Evolutionary conservation across 2,329 filamentous ascomycete species (phyloP).

Genomic region (Ophioceras dolichostomum): DNA sequence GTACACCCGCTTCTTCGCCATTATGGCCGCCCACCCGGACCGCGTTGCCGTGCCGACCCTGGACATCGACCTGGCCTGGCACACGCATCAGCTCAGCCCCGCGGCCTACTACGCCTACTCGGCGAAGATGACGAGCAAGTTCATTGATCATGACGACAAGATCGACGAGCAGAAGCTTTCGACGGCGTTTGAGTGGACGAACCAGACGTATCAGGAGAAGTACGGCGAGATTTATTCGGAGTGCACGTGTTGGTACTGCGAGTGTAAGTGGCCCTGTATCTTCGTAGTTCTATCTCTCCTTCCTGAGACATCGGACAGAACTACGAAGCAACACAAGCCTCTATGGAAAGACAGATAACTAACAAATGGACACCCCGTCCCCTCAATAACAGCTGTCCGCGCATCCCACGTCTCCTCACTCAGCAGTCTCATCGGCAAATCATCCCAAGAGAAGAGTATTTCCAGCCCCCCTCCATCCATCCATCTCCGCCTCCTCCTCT

Average conservation of each 20-base stretch:
- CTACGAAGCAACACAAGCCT: no score
- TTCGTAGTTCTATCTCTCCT: conserved; percentile 1
- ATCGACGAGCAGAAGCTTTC: conserved; percentile 56
- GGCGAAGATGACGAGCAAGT: conserved; percentile 31
- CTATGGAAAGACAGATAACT: no score
- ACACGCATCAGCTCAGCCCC: conserved; percentile 66
- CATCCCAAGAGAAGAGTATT: conserved; percentile 29
- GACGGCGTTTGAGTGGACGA: conserved; percentile 59
- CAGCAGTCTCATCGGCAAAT: conserved; percentile 30
- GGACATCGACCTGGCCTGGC: conserved; percentile 67
- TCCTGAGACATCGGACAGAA: conserved; percentile 1
- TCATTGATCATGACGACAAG: conserved; percentile 78
- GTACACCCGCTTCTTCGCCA: conserved; percentile 49
- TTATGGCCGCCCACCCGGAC: conserved; percentile 37
- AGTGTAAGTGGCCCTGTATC: conserved; percentile 27
- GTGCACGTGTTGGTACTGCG: conserved; percentile 79
- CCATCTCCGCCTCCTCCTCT: conserved; percentile 2
- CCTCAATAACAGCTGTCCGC: conserved; percentile 31
- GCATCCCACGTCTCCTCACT: conserved; percentile 37
- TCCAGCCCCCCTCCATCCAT: background rate
- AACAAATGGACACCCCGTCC: background rate
- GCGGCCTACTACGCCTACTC: conserved; percentile 49
- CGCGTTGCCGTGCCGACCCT: conserved; percentile 55
- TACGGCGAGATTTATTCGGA: conserved; percentile 60
- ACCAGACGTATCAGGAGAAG: conserved; percentile 51